phyloP scores from a whole-genome alignment of 208 protist species.

The Trypanosoma scelopori region DNA sequence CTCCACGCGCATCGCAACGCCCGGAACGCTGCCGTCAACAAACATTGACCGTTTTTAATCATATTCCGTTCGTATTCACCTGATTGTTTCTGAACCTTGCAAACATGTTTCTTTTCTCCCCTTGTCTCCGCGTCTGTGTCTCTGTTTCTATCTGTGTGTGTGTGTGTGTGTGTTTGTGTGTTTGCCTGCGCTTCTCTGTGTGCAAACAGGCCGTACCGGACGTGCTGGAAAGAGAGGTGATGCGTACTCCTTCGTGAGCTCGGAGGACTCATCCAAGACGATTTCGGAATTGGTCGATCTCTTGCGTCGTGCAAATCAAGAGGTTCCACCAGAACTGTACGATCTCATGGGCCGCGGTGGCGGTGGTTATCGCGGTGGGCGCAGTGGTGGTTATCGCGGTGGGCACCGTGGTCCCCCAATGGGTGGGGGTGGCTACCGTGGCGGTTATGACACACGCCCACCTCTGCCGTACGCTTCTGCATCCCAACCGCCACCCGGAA shows the following conservation, averaged over 20 bases:
- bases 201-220: slow-evolving; percentile 78
- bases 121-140: slow-evolving; percentile 14
- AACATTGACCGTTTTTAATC: neutral
- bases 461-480: slow-evolving; percentile 8
- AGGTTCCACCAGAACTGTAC: slow-evolving; percentile 67
- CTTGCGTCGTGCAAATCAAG: slow-evolving; percentile 61
- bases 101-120: slow-evolving; percentile 12
- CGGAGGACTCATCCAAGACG: slow-evolving; percentile 67
- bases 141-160: slow-evolving; percentile 6
- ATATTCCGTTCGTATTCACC: neutral
- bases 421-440: slow-evolving; percentile 25
- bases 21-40: slow-evolving; percentile 7
- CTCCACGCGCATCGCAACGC: too few species aligned
- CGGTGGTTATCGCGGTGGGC: slow-evolving; percentile 33
- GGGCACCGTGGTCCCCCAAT: slow-evolving; percentile 23
- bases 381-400: slow-evolving; percentile 32
- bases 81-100: slow-evolving; percentile 16
- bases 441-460: slow-evolving; percentile 24
- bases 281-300: slow-evolving; percentile 77
- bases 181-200: slow-evolving; percentile 9
- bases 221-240: slow-evolving; percentile 85
- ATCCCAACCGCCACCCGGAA: neutral
- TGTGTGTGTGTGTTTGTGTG: slow-evolving; percentile 15
- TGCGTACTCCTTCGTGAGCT: slow-evolving; percentile 85
- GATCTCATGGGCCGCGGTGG: slow-evolving; percentile 30